A percentile compares a stretch with the other conserved stretches of the same genome.
phyloP scores from a whole-genome alignment of 257 asterid species.

The Solanum virginianum region DNA sequence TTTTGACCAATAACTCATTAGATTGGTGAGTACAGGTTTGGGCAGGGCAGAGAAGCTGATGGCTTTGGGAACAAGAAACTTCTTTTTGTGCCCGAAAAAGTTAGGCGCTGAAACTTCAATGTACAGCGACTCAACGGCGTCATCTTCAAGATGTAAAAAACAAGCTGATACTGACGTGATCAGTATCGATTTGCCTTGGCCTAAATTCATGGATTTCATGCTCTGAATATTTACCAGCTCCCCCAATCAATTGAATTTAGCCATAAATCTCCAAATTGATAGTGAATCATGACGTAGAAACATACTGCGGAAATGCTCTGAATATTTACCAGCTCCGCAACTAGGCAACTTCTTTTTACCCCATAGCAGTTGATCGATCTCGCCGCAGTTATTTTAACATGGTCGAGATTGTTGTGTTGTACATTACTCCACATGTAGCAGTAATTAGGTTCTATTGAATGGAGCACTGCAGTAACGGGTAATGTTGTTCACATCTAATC shows the following conservation, averaged over 20 bases:
- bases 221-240: conserved; percentile 29
- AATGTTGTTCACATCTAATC: too few relatives aligned
- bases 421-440: neutral
- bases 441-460: too few relatives aligned
- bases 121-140: neutral
- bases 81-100: conserved; percentile 46
- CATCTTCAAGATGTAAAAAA: conserved; percentile 32
- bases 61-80: conserved; percentile 70
- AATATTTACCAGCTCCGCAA: neutral
- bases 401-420: neutral
- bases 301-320: too few relatives aligned
- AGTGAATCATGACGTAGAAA: too few relatives aligned
- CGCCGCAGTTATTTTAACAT: neutral
- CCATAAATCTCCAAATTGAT: too few relatives aligned
- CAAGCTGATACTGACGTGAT: conserved; percentile 26
- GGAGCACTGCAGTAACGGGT: too few relatives aligned
- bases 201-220: conserved; percentile 48
- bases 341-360: neutral
- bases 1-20: neutral
- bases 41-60: conserved; percentile 44
- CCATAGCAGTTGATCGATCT: neutral
- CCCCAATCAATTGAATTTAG: too few relatives aligned
- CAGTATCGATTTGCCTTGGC: conserved; percentile 32
- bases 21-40: conserved; percentile 30
- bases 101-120: neutral